Evolutionary conservation across 176 grass and related monocot genomes (phyloP), one percentile per base, ranked within the genome.

Genomic region (Bothriochloa decipiens): DNA sequence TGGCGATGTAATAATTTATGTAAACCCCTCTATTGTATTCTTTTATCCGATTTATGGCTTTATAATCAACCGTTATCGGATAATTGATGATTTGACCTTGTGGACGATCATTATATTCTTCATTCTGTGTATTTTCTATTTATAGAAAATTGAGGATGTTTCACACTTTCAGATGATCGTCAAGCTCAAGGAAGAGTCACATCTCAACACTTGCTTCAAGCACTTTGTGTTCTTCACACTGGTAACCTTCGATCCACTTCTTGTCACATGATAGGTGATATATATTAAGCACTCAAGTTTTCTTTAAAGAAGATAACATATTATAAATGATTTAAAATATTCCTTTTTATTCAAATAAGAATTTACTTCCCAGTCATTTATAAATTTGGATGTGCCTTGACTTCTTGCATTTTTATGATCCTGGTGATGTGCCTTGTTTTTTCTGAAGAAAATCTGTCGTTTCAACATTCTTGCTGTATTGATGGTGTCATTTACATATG

Each of bases 151-250:
- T n/a, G n/a, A n/a, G n/a, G n/a, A n/a, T n/a, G n/a, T n/a, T n/a
- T n/a, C n/a, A n/a, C 96, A 98, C 74, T 95, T 98, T 29, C 91
- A 95, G 76, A 91, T 75, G 87, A 90, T 98, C 29, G 35, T 92
- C 29, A 98, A 78, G 37, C 93, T 98, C 65, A 85, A 98, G 77
- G 96, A 95, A 85, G 91, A 89, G 75, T 86, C 89, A 22, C 96
- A 98, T 89, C 96, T 98, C 42, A 98, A 94, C 53, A 98, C 93
- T 43, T 98, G 96, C 91, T 98, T 98, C 96, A 98, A 98, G 86
- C 96, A 98, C 77, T 96, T 98, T 72, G 84, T 82, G 27, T 65
- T 94, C 16, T 99, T 99, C 81, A 91, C 88, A 82, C 79, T 61
- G 85, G 96, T 99, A 92, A 88, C 5, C 78, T 7, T 28, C 35